Conservation (phyloP, 2,329 filamentous ascomycete genomes). For the Xylariaceae sp. region DNA sequence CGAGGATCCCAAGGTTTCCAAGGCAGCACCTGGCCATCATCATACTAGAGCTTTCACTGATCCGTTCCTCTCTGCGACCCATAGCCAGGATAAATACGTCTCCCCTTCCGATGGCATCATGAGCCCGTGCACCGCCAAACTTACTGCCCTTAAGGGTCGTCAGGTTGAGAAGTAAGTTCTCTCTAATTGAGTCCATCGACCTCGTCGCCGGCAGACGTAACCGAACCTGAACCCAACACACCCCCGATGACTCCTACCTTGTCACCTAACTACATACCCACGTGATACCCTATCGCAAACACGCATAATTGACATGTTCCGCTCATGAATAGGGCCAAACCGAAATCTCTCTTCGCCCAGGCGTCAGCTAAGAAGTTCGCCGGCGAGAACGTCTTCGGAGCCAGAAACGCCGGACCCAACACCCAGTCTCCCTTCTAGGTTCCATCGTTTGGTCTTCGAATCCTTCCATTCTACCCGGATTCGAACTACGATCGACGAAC, state of each 20-base stretch:
- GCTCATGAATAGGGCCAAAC: slow-evolving; percentile 48
- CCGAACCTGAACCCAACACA: not conserved
- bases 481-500: not conserved
- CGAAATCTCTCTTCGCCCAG: slow-evolving; percentile 63
- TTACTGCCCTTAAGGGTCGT: slow-evolving; percentile 74
- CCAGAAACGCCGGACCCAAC: slow-evolving; percentile 23
- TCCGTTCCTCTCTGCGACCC: not conserved
- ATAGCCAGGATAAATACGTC: slow-evolving; percentile 54
- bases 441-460: too few species aligned
- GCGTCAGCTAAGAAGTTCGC: slow-evolving; percentile 58
- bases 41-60: too few species aligned
- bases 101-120: slow-evolving; percentile 86
- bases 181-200: not conserved
- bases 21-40: not conserved
- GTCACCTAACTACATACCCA: too few species aligned
- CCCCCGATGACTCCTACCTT: not conserved
- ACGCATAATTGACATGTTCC: not conserved
- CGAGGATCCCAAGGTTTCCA: not conserved
- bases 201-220: too few species aligned
- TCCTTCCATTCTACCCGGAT: not conserved
- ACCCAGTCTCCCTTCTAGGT: not conserved
- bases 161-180: slow-evolving; percentile 66
- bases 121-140: slow-evolving; percentile 79
- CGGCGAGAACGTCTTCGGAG: slow-evolving; percentile 40
- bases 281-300: not conserved